phyloP scores from a whole-genome alignment of 257 asterid species.

The Nicotiana tabacum region DNA sequence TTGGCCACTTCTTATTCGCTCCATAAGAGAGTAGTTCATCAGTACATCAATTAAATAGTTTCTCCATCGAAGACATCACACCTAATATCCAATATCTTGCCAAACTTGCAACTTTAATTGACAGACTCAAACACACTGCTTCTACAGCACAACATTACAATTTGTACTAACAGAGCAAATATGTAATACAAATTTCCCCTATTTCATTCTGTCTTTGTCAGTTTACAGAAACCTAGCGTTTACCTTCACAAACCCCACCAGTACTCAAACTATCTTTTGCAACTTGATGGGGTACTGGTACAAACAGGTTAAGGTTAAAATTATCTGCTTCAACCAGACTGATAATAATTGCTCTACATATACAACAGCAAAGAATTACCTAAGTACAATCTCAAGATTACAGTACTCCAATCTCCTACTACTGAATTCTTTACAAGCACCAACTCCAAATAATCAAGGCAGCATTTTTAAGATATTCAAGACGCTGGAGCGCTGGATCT shows the following conservation, averaged over 20 bases:
- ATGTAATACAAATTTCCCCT: not conserved
- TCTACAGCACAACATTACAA: not conserved
- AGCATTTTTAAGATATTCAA: not conserved
- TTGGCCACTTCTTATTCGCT: no score
- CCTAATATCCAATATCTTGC: not conserved
- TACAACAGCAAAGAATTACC: conserved; percentile 1
- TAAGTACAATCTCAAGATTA: not conserved
- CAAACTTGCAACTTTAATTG: not conserved
- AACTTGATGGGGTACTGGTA: not conserved
- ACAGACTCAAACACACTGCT: not conserved
- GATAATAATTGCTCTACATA: not conserved
- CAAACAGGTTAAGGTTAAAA: conserved; percentile 10
- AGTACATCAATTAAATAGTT: no score
- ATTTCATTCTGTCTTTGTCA: not conserved
- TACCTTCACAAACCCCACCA: conserved; percentile 8
- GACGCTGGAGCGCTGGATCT: conserved; percentile 1
- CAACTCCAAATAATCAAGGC: not conserved
- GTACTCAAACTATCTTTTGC: conserved; percentile 1
- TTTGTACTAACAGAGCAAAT: not conserved
- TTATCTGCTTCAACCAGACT: conserved; percentile 3
- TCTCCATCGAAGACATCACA: not conserved
- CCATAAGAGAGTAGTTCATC: no score
- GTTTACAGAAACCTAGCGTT: not conserved
- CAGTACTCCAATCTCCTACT: not conserved
- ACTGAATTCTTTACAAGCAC: conserved; percentile 12